Base-by-base conservation (phyloP, 495 filamentous ascomycete species). In the Penicillium riverlandense region DNA sequence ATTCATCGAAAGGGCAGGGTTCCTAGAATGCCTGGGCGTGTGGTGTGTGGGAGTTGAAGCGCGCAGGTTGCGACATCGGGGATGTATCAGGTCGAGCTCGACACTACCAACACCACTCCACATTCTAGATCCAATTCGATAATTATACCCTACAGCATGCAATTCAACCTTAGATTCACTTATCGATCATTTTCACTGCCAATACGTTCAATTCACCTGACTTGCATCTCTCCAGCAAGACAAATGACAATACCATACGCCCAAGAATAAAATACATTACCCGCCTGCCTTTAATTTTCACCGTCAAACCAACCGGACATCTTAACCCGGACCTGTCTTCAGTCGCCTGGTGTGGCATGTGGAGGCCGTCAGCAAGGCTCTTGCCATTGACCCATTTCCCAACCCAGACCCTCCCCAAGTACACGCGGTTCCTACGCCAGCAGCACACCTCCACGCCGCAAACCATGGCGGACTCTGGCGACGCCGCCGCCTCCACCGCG, bases 281-380 rank as follows among this genome's bases (percentile, higher is more conserved):
- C 22, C 22, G 22, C n/a, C 6, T 3, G 32, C 32, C n/a, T 34
- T 12, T 2, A 34, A 34, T 34, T 34, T 34, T 29, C 29, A 34
- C 40, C 4, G 7, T 43, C 12, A 14, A 39, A 11, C 35, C 29
- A 39, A 16, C 37, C 14, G 35, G 30, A 38, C 40, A 41, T 14
- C 43, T 22, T 22, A 22, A 22, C 22, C 22, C 2, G 22, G 4
- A 4, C 4, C 6, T 22, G 22, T 22, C 22, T 22, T 22, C 38
- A 43, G 29, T 49, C 38, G 40, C 41, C 32, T 31, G 36, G 43
- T 38, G 47, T 55, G 57, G 57, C 33, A 61, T 61, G 57, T 53
- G 54, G 57, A 61, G 48, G 35, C 15, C 12, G 45, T 29, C 41
- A 35, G 31, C 38, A 11, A 58, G 47, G 12, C 31, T 53, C 8